phyloP scores from a whole-genome alignment of 306 rosid species.

The Cicer yamashitae region DNA sequence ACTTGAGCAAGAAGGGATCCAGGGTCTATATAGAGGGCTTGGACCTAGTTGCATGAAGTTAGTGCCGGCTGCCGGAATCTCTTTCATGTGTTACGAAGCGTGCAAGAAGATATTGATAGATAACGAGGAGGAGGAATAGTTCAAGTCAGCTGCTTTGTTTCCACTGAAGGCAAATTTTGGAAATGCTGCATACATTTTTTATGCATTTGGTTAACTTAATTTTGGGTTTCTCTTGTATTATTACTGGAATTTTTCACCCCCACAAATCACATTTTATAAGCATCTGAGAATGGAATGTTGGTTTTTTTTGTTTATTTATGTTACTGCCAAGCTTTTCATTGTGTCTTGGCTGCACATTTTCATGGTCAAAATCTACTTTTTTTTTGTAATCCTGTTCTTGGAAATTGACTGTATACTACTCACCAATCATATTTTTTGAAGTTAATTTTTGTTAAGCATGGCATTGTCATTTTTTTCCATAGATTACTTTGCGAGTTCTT shows the following conservation, averaged over 20 bases:
- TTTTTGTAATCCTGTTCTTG: neutral
- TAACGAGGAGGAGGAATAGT: slow-evolving; percentile 60
- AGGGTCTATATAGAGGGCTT: slow-evolving; percentile 82
- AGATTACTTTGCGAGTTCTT: too few relatives aligned
- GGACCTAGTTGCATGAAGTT: slow-evolving; percentile 97
- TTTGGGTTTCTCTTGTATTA: slow-evolving; percentile 33
- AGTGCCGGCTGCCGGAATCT: slow-evolving; percentile 95
- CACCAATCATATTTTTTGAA: slow-evolving; percentile 11
- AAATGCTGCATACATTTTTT: slow-evolving; percentile 31
- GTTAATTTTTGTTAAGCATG: neutral
- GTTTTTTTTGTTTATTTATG: slow-evolving; percentile 7
- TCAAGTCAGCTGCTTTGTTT: neutral
- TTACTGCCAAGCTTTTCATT: neutral
- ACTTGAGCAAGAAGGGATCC: slow-evolving; percentile 78
- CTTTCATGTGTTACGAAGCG: slow-evolving; percentile 99
- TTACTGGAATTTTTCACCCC: slow-evolving; percentile 30
- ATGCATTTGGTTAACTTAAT: slow-evolving; percentile 24
- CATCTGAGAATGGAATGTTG: slow-evolving; percentile 39
- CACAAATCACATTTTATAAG: slow-evolving; percentile 26
- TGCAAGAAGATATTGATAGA: slow-evolving; percentile 86
- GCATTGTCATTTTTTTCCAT: neutral
- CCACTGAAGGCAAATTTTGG: slow-evolving; percentile 21
- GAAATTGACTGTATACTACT: neutral
- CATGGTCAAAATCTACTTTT: slow-evolving; percentile 6
- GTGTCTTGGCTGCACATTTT: slow-evolving; percentile 31